Evolutionary conservation across 306 rosid species (phyloP), one percentile per base, ranked within the genome.

Genomic region (Vigna reflexopilosa): DNA sequence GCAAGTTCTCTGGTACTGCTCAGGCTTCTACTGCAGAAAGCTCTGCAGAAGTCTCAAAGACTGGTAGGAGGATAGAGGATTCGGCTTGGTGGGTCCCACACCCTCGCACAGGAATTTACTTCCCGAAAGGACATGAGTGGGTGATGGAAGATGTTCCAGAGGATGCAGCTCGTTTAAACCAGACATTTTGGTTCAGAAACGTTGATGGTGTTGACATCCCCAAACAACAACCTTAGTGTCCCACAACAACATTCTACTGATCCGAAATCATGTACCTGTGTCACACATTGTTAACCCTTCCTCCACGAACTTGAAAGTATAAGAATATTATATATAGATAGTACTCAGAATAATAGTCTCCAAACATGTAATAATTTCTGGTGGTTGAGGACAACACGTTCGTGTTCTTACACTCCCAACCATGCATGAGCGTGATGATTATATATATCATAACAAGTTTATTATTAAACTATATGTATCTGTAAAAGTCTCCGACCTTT

Each of bases 41-140:
- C 22, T 22, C 32, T 17, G 56, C 34, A 48, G 58, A 59, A 44
- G 65, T 24, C 38, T 49, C 72, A 42, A 30, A 52, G 17, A 51
- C 2, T n/a, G 26, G 71, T 70, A 78, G 70, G 66, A 56, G n/a
- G 62, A 49, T 44, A 22, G 78, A 73, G 30, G 79, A 65, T 32
- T 70, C 77, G 22, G 30, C 72, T 9, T 67, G 50, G 58, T 91
- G 98, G 98, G 84, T 83, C 12, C 98, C 96, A 0, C 90, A 93
- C 80, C 87, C 88, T 3, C 87, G 86, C 19, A 89, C 94, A 4
- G 94, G 94, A 26, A 88, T 93, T 68, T 93, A 89, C 70, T 82
- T 84, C 24, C 98, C 98, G 3, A 67, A 77, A 77, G 98, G 98
- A 16, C 94, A 86, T 67, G 98, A 93, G 22, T 14, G 83, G 85